A percentile compares a stretch with the other conserved stretches of the same genome.
phyloP scores from a whole-genome alignment of 306 rosid species.

The Luffa acutangula region DNA sequence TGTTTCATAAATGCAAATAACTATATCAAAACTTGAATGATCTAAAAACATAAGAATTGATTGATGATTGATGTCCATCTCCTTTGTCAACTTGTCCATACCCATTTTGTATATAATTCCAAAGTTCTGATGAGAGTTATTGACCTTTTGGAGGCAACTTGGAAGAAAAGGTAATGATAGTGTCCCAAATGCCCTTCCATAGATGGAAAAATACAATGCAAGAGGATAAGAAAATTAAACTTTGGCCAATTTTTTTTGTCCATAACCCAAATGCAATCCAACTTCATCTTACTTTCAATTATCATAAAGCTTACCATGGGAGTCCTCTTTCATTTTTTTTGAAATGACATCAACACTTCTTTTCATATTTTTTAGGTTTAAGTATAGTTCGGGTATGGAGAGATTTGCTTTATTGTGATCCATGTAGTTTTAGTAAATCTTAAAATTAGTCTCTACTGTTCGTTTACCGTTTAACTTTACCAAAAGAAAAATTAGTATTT shows the following conservation, averaged over 20 bases:
- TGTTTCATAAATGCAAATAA: no score
- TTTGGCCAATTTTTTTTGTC: background rate
- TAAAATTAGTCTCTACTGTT: no score
- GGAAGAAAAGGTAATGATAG: background rate
- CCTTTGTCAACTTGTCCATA: background rate
- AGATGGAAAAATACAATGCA: background rate
- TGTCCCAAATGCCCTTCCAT: background rate
- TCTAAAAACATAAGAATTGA: background rate
- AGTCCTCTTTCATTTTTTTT: background rate
- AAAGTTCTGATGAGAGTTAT: background rate
- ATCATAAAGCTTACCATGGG: background rate
- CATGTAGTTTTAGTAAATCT: no score
- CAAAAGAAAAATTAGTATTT: no score
- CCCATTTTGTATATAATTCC: background rate
- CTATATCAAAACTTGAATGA: no score
- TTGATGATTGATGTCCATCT: background rate
- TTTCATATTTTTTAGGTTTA: background rate
- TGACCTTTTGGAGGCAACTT: conserved; percentile 1
- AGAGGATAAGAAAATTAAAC: background rate
- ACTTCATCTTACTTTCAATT: background rate
- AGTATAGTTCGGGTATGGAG: no score
- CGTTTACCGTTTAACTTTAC: no score
- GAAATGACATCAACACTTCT: background rate
- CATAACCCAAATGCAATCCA: background rate
- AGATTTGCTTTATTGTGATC: no score